Conservation (phyloP, 495 filamentous ascomycete species). For the Trypethelium eluteriae region DNA sequence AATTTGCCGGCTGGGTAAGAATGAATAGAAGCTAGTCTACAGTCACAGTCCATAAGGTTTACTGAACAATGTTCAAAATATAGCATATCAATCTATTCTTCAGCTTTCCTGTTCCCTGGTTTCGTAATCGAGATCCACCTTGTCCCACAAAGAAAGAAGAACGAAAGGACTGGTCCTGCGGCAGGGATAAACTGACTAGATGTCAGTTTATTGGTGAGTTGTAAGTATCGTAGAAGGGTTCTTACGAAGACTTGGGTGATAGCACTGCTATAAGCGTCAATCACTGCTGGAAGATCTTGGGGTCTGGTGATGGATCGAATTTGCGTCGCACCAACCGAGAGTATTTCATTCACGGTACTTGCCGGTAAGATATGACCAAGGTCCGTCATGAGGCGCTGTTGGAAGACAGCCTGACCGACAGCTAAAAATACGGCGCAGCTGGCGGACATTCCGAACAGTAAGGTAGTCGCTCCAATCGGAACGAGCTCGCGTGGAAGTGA, state of each 20-base stretch:
- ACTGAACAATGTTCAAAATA: too few species aligned
- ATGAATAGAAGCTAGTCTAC: too few species aligned
- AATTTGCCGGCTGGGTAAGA: too few species aligned
- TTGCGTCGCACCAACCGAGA: background rate
- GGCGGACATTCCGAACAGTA: slow-evolving; percentile 31
- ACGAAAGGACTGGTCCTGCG: background rate
- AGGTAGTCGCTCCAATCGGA: slow-evolving; percentile 54
- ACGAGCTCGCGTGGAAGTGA: slow-evolving; percentile 26
- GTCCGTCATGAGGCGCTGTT: slow-evolving; percentile 17
- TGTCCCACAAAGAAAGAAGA: background rate
- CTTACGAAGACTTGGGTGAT: slow-evolving; percentile 46
- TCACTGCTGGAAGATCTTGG: slow-evolving; percentile 37
- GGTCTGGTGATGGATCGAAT: slow-evolving; percentile 39
- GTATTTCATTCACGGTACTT: background rate
- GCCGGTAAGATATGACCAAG: slow-evolving; percentile 40
- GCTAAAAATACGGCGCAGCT: slow-evolving; percentile 33
- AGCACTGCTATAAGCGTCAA: slow-evolving; percentile 52
- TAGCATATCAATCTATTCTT: too few species aligned
- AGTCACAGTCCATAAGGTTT: too few species aligned
- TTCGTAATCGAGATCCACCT: slow-evolving; percentile 17
- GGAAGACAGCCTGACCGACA: slow-evolving; percentile 34
- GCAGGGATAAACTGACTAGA: slow-evolving; percentile 12
- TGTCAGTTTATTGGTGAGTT: background rate
- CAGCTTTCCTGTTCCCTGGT: too few species aligned
- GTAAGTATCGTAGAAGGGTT: background rate